Evolutionary conservation across 2,329 filamentous ascomycete genomes (phyloP), one percentile per base, ranked within the genome.

Genomic region (Claviceps purpurea): DNA sequence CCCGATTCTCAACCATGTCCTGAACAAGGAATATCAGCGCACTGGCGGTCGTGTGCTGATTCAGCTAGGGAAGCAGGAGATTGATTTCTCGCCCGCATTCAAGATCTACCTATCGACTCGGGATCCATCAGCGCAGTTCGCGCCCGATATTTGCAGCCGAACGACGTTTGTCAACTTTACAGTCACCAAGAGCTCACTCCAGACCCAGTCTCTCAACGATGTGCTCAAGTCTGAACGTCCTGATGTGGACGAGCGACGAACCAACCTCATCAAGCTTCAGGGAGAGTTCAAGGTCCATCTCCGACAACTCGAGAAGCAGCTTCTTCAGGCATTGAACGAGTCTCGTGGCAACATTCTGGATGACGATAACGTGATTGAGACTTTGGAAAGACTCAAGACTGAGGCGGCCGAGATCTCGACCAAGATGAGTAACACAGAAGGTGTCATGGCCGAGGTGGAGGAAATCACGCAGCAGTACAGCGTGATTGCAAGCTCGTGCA

Each of bases 101-200:
- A 93, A 85, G 71, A 78, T 98, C 37, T 98, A 95, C 67, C 74
- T 98, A 41, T 96, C 91, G 0, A 98, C 94, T 1, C 79, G 91
- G 62, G 93, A 98, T 71, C 94, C 94, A 1, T 98, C 94, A 43
- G 91, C 93, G 26, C 88, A 85, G 7, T 98, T 98, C 66, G 83
- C 93, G 7, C 94, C 93, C 0, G 93, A 98, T 64, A 89, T 98
- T 57, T 98, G 94, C 81, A 95, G 89, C 75, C 82, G 94, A 62
- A 97, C 93, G 6, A 98, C 94, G 0, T 95, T 98, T 70, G 93
- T 98, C 77, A 98, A 98, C 71, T 98, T 98, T 61, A 97, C 94
- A 1, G 91, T 98, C 56, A 98, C 93, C 4, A 91, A 97, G 72
- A 96, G 93, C 78, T 97, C 91, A 75, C 77, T 98, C 64, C 93